A percentile compares a stretch with the other conserved stretches of the same genome.
Conservation (phyloP, 75 land plant genomes). For the Azolla pinnata region DNA sequence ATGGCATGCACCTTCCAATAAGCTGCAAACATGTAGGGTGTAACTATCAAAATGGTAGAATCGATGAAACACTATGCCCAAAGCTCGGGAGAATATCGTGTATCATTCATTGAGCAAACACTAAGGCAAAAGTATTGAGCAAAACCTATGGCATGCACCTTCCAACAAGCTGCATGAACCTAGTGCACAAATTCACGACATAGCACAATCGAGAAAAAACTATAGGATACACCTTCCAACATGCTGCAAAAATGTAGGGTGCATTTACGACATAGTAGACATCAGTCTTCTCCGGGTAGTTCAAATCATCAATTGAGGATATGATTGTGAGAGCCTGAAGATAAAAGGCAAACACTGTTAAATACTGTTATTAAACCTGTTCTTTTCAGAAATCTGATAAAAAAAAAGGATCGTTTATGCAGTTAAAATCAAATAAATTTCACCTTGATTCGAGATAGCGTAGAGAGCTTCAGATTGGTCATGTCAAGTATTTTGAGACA, state of each 20-base stretch:
- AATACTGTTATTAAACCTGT: too few relatives aligned
- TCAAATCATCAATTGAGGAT: conserved; percentile 89
- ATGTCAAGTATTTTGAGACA: conserved; percentile 86
- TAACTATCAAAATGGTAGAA: too few relatives aligned
- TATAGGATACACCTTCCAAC: conserved; percentile 75
- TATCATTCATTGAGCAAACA: too few relatives aligned
- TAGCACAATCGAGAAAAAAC: too few relatives aligned
- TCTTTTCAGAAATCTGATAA: not conserved
- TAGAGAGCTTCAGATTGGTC: conserved; percentile 92
- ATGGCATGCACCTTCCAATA: too few relatives aligned
- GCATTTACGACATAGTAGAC: conserved; percentile 92
- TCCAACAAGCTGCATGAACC: too few relatives aligned
- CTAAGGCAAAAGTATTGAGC: too few relatives aligned
- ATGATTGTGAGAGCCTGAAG: conserved; percentile 73
- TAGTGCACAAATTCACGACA: too few relatives aligned
- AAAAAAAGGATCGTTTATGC: not conserved
- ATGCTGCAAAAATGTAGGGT: conserved; percentile 89
- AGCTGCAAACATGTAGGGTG: too few relatives aligned
- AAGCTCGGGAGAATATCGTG: too few relatives aligned
- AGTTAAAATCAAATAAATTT: not conserved
- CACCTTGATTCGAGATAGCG: conserved; percentile 65
- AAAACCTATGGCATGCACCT: too few relatives aligned
- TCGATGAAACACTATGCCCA: too few relatives aligned
- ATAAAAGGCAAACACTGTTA: not conserved
- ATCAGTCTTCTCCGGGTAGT: conserved; percentile 97